Conservation (phyloP, 2,329 filamentous ascomycete species). For the Mycosphaerella sp. region DNA sequence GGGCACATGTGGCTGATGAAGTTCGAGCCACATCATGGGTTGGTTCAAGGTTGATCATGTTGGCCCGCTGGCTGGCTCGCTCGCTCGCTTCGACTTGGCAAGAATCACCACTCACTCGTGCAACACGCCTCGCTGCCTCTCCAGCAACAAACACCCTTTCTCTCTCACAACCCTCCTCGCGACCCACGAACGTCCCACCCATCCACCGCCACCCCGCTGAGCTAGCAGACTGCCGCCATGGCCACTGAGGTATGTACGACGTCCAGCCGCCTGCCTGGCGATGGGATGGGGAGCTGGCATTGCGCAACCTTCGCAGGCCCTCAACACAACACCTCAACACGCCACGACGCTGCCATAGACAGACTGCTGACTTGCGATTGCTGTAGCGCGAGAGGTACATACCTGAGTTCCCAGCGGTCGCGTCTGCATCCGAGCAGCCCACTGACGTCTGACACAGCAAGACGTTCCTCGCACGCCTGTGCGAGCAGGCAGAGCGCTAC, state of each 20-base stretch:
- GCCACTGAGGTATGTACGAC: conserved; percentile 55
- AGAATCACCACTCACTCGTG: neutral
- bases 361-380: conserved; percentile 37
- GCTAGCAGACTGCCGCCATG: conserved; percentile 37
- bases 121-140: neutral
- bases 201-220: neutral
- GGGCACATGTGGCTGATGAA: neutral
- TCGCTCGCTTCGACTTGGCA: neutral
- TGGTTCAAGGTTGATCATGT: too few relatives aligned
- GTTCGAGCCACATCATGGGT: neutral
- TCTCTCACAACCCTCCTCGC: neutral
- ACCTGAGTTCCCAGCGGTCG: conserved; percentile 7
- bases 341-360: conserved; percentile 19
- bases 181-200: neutral
- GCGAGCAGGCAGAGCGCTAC: conserved; percentile 99
- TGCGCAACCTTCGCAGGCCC: conserved; percentile 27
- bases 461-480: conserved; percentile 99
- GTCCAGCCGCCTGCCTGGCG: conserved; percentile 31
- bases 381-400: conserved; percentile 47
- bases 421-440: conserved; percentile 17
- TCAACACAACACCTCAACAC: conserved; percentile 30
- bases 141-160: conserved; percentile 5
- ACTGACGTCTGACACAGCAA: conserved; percentile 63
- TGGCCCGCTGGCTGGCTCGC: too few relatives aligned
- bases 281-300: conserved; percentile 5